Evolutionary conservation across 305 asterid genomes (phyloP).

Genomic region (Petunia hybrid): DNA sequence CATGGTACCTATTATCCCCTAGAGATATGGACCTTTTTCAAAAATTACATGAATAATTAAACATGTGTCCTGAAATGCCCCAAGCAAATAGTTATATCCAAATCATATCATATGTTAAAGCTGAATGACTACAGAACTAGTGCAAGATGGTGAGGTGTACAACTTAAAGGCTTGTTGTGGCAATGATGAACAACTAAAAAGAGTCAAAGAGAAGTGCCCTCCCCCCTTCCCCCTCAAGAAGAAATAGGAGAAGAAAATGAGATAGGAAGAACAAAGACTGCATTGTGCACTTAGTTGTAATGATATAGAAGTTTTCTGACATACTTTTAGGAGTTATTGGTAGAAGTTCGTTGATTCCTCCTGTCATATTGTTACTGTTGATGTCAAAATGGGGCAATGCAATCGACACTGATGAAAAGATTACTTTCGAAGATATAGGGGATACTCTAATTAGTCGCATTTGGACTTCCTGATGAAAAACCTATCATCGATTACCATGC

Average conservation of each 20-base stretch:
- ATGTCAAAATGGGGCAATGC: conserved; percentile 18
- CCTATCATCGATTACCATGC: conserved; percentile 6
- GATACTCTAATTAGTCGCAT: conserved; percentile 7
- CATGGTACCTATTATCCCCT: conserved; percentile 59
- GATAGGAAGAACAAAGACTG: conserved; percentile 22
- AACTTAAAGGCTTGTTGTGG: conserved; percentile 19
- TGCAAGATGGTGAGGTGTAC: conserved; percentile 4
- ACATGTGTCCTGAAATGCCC: conserved; percentile 9
- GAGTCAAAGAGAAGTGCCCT: background rate
- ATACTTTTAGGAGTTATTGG: conserved; percentile 12
- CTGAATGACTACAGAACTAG: background rate
- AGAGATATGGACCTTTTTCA: conserved; percentile 20
- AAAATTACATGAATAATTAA: conserved; percentile 14
- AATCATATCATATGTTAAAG: background rate
- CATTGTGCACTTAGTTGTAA: conserved; percentile 13
- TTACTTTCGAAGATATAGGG: background rate
- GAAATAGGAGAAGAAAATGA: conserved; percentile 27
- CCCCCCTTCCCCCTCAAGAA: background rate
- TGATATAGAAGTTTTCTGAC: background rate
- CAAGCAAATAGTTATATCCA: background rate
- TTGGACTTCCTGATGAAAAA: background rate
- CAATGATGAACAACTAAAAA: conserved; percentile 16
- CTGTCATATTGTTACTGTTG: conserved; percentile 4
- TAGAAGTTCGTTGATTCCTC: conserved; percentile 26
- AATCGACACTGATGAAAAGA: background rate